These are phyloP conservation scores for Verbascum thapsus DNA, from an alignment of 257 asterid genomes.

Conservation along the genomic window DNA sequence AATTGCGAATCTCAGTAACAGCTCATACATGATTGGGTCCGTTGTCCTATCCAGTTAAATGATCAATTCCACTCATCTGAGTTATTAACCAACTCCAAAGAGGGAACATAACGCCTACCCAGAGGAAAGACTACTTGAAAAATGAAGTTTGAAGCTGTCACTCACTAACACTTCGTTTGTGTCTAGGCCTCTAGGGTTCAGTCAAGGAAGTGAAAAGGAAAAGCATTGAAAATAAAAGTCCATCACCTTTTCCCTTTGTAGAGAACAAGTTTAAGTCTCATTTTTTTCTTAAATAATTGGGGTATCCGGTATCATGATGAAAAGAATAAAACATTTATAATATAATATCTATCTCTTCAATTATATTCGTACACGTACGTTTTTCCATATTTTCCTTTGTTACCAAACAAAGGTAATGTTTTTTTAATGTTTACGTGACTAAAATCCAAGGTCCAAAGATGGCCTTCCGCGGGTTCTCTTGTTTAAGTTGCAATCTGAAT, in stretches of 20 bases:
- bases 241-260: neutral
- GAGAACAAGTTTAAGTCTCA: too few relatives aligned
- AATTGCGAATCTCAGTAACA: neutral
- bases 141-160: neutral
- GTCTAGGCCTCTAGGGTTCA: neutral
- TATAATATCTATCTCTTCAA: neutral
- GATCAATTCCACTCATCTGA: neutral
- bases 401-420: neutral
- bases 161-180: neutral
- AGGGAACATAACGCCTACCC: neutral
- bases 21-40: neutral
- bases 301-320: too few relatives aligned
- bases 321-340: too few relatives aligned
- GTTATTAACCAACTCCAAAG: neutral
- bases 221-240: neutral
- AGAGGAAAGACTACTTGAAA: neutral
- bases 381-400: neutral
- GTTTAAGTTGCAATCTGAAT: neutral
- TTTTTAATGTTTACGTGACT: neutral
- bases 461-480: neutral
- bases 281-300: too few relatives aligned
- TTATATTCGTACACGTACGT: neutral
- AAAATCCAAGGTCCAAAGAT: neutral
- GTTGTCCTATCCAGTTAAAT: neutral
- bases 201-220: neutral